Base-by-base conservation (phyloP, 1,284 basidiomycete species). In the Microbotryum intermedium region DNA sequence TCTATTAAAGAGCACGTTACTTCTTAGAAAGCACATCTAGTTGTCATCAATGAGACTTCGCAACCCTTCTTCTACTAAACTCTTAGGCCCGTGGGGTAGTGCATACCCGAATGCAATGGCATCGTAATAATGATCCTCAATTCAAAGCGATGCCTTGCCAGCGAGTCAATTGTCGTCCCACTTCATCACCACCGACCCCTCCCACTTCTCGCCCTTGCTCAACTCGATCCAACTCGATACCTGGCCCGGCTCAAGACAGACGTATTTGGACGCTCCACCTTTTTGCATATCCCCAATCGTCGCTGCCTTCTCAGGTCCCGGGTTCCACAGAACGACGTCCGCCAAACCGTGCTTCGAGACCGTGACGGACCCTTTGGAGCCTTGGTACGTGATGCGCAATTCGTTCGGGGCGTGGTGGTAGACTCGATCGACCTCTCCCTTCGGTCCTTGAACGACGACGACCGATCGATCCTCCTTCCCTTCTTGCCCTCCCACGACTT, bases 201-300 rank as follows among this genome's bases (percentile, higher is more conserved):
- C 54, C 71, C 71, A 72, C 11, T 44, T 65, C 46, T 67, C 49
- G 2, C 74, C 73, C 43, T 70, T 69, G 25, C 64, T 60, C 42
- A 76, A 64, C 39, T 58, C 53, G 57, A 72, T 65, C 56, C 72
- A 74, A 13, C 64, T 63, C n/a, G 55, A 51, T 25, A 73, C 70
- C 43, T 70, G 61, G 20, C 76, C 75, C 2, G 74, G 74, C 62
- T 76, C 66, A 48, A 76, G 69, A 58, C 75, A 76, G 42, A 76
- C 66, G 57, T 73, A 77, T 51, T 66, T 65, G 34, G 69, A 69
- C 67, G 68, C 72, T 1, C 74, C 76, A 2, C 68, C 67, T 16
- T 69, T 58, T 51, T 76, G 71, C 67, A 77, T 69, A 62, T 77
- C 76, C 13, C 55, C 67, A 52, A 77, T 75, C 13, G 57, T 61